Conservation (phyloP, 768 basidiomycete species). For the Polyporus arcularius region DNA sequence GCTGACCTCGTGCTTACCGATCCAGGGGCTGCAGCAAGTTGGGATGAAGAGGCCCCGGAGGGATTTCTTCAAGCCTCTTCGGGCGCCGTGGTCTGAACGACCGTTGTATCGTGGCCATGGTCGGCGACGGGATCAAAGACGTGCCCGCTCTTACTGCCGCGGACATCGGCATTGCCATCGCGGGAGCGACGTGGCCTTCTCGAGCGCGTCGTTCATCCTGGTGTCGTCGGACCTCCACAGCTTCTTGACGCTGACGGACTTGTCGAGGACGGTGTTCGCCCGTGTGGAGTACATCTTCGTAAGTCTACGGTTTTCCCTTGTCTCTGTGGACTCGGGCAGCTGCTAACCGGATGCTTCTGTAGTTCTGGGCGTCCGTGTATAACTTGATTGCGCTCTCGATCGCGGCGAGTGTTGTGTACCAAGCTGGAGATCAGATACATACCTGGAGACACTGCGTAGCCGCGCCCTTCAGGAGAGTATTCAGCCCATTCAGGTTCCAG, state of each 20-base stretch:
- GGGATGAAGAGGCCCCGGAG: constrained; percentile 37
- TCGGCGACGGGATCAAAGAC: constrained; percentile 67
- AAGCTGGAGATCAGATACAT: constrained; percentile 62
- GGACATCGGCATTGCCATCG: constrained; percentile 62
- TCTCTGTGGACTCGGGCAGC: too few relatives aligned
- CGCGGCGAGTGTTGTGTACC: constrained; percentile 79
- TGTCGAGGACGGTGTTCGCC: constrained; percentile 65
- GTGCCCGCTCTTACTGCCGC: constrained; percentile 59
- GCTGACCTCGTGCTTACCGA: constrained; percentile 26
- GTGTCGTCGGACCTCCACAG: constrained; percentile 65
- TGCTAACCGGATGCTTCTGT: constrained; percentile 16
- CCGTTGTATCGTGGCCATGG: constrained; percentile 54
- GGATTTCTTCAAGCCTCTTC: constrained; percentile 30
- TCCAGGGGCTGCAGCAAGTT: constrained; percentile 53
- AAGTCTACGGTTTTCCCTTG: constrained; percentile 32
- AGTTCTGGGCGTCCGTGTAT: constrained; percentile 71
- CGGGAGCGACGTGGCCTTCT: constrained; percentile 74
- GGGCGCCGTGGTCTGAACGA: constrained; percentile 29
- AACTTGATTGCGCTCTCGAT: constrained; percentile 70
- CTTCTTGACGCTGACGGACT: constrained; percentile 58
- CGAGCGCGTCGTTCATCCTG: constrained; percentile 79
- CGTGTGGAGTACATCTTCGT: constrained; percentile 79
- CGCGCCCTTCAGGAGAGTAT: too few relatives aligned
- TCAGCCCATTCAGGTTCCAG: too few relatives aligned
- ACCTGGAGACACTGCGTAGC: too few relatives aligned